Base-by-base conservation (phyloP, 306 rosid species). In the Trifolium dubium region DNA sequence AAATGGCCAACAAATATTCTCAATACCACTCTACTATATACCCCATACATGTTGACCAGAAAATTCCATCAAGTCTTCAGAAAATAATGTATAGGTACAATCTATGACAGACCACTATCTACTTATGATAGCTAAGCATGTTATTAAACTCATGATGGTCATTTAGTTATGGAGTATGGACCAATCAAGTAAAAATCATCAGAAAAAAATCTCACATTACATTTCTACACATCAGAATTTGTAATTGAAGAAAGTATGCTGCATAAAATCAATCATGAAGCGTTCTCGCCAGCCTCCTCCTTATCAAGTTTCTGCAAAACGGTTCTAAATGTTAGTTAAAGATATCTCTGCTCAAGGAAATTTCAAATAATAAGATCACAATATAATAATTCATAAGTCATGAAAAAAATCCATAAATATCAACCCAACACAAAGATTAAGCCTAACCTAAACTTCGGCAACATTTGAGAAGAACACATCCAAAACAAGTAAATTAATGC, bases 271-370 rank as follows among this genome's bases (percentile, higher is more conserved):
- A 68, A 59, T 85, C 88, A 84, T 10, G 83, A 69, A 46, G 78
- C 81, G 78, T 79, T 71, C 84, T 87, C 88, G 0, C 54, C 81
- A 73, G 87, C 74, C 6, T 60, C 83, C 29, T 68, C 82, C 75
- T 67, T 67, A 29, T 81, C 80, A 10, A 80, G 73, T 83, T 91
- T 87, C 97, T 86, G 87, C 85, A 73, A 17, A 72, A 53, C 46
- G 73, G 55, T 3, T 4, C 13, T 44, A 44, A 40, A 51, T 6
- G 32, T 80, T 37, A 64, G 73, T 49, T 35, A n/a, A 70, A 23
- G 37, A 66, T 53, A 79, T 32, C 34, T 53, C 50, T 30, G 56
- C 64, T 12, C 53, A 23, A 80, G 59, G 32, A 17, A 55, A 72
- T 35, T 69, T n/a, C 23, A 23, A 49, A 43, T 28, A 32, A 9